Evolutionary conservation across 257 asterid species (phyloP).

Genomic region (Fraxinus cuspidata): DNA sequence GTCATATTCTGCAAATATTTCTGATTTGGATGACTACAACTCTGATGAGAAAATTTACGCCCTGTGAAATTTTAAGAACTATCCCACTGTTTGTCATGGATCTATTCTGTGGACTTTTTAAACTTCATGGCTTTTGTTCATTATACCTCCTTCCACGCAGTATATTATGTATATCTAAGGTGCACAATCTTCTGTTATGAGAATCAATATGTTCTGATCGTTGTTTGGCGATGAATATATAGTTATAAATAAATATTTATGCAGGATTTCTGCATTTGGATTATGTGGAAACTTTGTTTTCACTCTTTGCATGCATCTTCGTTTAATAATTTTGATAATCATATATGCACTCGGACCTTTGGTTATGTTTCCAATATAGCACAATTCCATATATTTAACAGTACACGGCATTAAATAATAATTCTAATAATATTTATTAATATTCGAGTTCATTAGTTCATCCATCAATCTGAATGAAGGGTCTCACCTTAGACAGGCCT

Average conservation of each 20-base stretch:
- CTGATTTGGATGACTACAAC: slow-evolving; percentile 79
- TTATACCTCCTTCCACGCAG: neutral
- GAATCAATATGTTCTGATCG: neutral
- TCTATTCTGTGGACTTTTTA: neutral
- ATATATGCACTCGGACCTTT: neutral
- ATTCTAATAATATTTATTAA: too few relatives aligned
- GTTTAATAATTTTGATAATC: too few relatives aligned
- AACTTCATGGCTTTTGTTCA: neutral
- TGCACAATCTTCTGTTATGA: neutral
- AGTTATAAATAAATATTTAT: too few relatives aligned
- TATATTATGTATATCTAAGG: neutral
- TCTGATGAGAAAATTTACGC: slow-evolving; percentile 94
- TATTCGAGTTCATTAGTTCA: too few relatives aligned
- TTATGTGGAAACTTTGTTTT: neutral
- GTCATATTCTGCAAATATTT: slow-evolving; percentile 73
- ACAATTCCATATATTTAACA: too few relatives aligned
- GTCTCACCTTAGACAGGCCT: too few relatives aligned
- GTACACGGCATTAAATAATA: too few relatives aligned
- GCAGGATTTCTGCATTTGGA: neutral
- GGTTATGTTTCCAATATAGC: too few relatives aligned
- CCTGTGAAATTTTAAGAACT: slow-evolving; percentile 35
- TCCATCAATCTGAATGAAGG: too few relatives aligned
- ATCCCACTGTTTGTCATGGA: neutral
- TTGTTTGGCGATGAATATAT: too few relatives aligned
- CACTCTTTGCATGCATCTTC: neutral